phyloP scores from a whole-genome alignment of 2,329 filamentous ascomycete species.

The Ophiostoma australiae region DNA sequence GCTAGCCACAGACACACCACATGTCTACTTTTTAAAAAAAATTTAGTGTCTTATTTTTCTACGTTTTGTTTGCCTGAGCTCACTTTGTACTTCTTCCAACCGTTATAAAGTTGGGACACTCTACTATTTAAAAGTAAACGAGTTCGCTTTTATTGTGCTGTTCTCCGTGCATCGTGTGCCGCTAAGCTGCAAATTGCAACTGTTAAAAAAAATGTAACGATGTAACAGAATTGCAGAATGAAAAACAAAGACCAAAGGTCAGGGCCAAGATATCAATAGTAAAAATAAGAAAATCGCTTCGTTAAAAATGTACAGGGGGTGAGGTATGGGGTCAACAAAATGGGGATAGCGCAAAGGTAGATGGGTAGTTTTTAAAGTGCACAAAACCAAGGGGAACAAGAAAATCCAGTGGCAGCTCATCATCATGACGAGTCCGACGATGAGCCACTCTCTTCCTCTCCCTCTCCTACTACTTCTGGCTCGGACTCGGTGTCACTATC shows the following conservation, averaged over 20 bases:
- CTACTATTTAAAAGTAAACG: background rate
- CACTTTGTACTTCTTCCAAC: background rate
- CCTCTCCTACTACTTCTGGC: background rate
- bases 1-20: background rate
- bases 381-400: background rate
- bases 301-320: constrained; percentile 3
- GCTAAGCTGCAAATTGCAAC: background rate
- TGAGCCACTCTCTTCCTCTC: background rate
- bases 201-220: background rate
- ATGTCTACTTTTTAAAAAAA: background rate
- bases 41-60: too few relatives aligned
- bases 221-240: background rate
- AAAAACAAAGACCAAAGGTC: background rate
- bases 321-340: background rate
- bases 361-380: background rate
- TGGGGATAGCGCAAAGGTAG: background rate
- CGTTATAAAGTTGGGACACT: background rate
- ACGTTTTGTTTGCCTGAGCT: background rate
- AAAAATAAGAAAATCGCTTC: background rate
- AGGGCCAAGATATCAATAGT: background rate
- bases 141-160: background rate
- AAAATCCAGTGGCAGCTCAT: background rate
- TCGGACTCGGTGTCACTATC: background rate
- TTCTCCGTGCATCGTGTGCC: constrained; percentile 1
- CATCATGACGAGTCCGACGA: background rate